phyloP scores from a whole-genome alignment of 1,284 basidiomycete genomes.

The Melampsora medusae region DNA sequence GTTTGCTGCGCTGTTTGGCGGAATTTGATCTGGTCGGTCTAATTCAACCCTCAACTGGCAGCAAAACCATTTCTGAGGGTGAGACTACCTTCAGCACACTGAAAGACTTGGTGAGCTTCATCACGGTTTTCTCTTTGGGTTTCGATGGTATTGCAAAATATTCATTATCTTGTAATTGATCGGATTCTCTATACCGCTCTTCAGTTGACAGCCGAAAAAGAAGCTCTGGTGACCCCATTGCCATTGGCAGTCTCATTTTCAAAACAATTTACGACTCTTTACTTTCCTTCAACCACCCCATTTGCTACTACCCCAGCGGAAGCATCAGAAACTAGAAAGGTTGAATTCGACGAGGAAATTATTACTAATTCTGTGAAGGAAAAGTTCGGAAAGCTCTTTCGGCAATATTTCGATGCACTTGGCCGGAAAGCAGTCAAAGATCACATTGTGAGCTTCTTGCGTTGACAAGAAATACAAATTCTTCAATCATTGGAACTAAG shows the following conservation, averaged over 20 bases:
- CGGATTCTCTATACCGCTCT: background rate
- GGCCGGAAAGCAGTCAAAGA: conserved; percentile 86
- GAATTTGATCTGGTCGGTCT: conserved; percentile 82
- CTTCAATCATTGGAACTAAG: background rate
- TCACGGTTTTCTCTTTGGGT: conserved; percentile 10
- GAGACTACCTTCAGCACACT: conserved; percentile 51
- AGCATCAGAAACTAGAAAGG: conserved; percentile 67
- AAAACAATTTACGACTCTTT: conserved; percentile 80
- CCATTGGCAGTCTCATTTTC: conserved; percentile 49
- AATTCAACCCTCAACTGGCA: conserved; percentile 53
- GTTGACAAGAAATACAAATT: background rate
- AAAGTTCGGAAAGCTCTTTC: conserved; percentile 86
- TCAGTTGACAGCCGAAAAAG: conserved; percentile 41
- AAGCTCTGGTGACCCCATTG: conserved; percentile 47
- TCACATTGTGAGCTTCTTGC: conserved; percentile 57
- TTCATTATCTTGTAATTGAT: background rate
- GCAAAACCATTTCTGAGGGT: conserved; percentile 43
- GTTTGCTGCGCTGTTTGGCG: conserved; percentile 77
- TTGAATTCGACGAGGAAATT: conserved; percentile 64
- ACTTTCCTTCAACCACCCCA: conserved; percentile 77
- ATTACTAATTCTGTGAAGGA: conserved; percentile 79
- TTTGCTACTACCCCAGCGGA: conserved; percentile 69
- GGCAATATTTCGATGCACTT: conserved; percentile 86
- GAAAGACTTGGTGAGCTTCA: conserved; percentile 64
- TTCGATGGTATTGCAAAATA: background rate